Percentiles rank a stretch among this genome's conserved stretches.
phyloP scores from a whole-genome alignment of 108 stramenopile species.

The Chaetoceros tenuissimus region DNA sequence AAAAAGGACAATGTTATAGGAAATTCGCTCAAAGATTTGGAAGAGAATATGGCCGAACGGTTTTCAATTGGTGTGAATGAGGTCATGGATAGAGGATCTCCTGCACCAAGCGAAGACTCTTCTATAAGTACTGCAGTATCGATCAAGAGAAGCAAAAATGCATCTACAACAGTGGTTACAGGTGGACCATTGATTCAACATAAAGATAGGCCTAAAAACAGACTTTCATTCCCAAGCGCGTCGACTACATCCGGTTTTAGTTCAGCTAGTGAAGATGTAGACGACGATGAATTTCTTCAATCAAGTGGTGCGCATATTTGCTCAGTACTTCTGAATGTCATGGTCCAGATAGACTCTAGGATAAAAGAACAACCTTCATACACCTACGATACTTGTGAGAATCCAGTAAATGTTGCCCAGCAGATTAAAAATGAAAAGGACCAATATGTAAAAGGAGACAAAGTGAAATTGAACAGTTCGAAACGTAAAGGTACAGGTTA shows the following conservation, averaged over 20 bases:
- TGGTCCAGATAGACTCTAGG: slow-evolving; percentile 73
- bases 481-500: slow-evolving; percentile 6
- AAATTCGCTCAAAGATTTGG: slow-evolving; percentile 12
- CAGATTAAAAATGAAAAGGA: not conserved
- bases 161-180: not conserved
- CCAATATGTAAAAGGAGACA: too few relatives aligned
- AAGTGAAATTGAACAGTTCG: slow-evolving; percentile 1
- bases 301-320: slow-evolving; percentile 72
- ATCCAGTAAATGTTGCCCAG: slow-evolving; percentile 3
- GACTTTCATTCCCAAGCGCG: not conserved
- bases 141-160: slow-evolving; percentile 13
- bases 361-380: slow-evolving; percentile 65
- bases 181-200: not conserved
- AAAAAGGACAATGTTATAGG: not conserved
- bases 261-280: slow-evolving; percentile 50
- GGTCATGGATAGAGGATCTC: slow-evolving; percentile 15
- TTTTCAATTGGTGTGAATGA: slow-evolving; percentile 48
- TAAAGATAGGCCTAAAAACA: not conserved
- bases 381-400: slow-evolving; percentile 26
- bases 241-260: slow-evolving; percentile 45
- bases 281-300: slow-evolving; percentile 61
- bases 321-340: slow-evolving; percentile 65
- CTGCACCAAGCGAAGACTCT: slow-evolving; percentile 30
- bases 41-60: slow-evolving; percentile 60
- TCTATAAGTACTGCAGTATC: slow-evolving; percentile 33